Base-by-base conservation (phyloP, 129 eudicot species). In the Flaveria trinervia region DNA sequence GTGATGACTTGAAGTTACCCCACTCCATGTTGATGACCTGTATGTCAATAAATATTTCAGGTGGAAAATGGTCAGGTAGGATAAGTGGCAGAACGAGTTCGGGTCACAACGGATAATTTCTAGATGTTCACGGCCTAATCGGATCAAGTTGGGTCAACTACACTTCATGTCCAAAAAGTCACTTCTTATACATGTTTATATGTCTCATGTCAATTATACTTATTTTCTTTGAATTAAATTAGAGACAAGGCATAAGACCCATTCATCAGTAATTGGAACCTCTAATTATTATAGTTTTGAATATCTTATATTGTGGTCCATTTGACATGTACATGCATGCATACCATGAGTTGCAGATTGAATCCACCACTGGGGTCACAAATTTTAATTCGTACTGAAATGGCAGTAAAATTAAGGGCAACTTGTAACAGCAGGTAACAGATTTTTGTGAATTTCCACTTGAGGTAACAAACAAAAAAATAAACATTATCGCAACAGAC, bases 11-110 rank as follows among this genome's bases (percentile, higher is more conserved):
- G 70, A 94, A 94, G 90, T 94, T 94, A 43, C 98, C 98, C 98
- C 98, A 94, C 80, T 94, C 98, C 96, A 89, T 94, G 72, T 94
- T 94, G 79, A 94, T 89, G 61, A 88, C 98, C 98, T 94, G 68
- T 15, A 56, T 12, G 5, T 68, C 11, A 2, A 14, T 33, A 49
- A 49, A 12, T 68, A 55, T 9, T 16, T 13, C 0, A 30, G 69
- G 67, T 61, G 17, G 67, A 61, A 61, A 65, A 65, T 15, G 68
- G 45, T 28, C 44, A 9, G 23, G 46, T 39, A 26, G 16, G 26
- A 45, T 3, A 36, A 39, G 68, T 20, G 44, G 22, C 43, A 13
- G 17, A 61, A 61, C 18, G n/a, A 7, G 44, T 64, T 64, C 3
- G 2, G 26, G 71, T 65, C 7, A 65, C 41, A 66, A n/a, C 26